phyloP scores from a whole-genome alignment of 495 filamentous ascomycete genomes.

The Rhizodiscina lignyota region DNA sequence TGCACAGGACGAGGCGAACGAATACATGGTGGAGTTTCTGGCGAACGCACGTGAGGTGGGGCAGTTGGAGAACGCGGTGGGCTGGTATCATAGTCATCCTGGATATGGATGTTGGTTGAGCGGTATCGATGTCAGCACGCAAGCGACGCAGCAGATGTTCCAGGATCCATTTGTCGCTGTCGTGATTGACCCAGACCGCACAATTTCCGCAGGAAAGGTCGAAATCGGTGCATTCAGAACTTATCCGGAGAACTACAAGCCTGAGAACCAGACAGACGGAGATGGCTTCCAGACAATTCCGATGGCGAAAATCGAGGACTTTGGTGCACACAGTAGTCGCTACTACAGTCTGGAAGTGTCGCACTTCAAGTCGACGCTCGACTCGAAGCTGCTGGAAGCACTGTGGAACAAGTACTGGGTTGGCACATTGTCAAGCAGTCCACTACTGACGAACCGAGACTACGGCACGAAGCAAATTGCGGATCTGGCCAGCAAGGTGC shows the following conservation, averaged over 20 bases:
- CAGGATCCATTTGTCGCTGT: slow-evolving; percentile 88
- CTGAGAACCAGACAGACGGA: slow-evolving; percentile 18
- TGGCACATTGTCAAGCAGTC: slow-evolving; percentile 87
- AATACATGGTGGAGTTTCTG: slow-evolving; percentile 86
- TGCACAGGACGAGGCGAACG: slow-evolving; percentile 84
- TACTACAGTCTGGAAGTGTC: slow-evolving; percentile 88
- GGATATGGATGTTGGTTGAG: slow-evolving; percentile 98
- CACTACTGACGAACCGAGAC: slow-evolving; percentile 82
- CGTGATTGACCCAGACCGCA: slow-evolving; percentile 94
- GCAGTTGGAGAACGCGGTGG: slow-evolving; percentile 79
- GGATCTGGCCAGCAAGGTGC: slow-evolving; percentile 69
- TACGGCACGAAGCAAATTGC: slow-evolving; percentile 84
- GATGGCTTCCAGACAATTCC: slow-evolving; percentile 65
- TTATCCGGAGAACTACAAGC: slow-evolving; percentile 60
- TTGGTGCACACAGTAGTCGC: slow-evolving; percentile 73
- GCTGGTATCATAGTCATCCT: slow-evolving; percentile 97
- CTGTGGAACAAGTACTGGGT: slow-evolving; percentile 99
- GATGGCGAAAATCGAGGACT: slow-evolving; percentile 83
- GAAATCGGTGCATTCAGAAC: slow-evolving; percentile 97
- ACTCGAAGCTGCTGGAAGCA: slow-evolving; percentile 65
- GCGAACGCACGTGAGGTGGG: slow-evolving; percentile 51
- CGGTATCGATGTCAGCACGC: slow-evolving; percentile 87
- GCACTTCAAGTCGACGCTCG: slow-evolving; percentile 84
- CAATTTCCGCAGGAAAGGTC: slow-evolving; percentile 85
- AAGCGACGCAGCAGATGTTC: slow-evolving; percentile 65